Conservation (phyloP, 2,329 filamentous ascomycete genomes). For the Fusarium proliferatum region DNA sequence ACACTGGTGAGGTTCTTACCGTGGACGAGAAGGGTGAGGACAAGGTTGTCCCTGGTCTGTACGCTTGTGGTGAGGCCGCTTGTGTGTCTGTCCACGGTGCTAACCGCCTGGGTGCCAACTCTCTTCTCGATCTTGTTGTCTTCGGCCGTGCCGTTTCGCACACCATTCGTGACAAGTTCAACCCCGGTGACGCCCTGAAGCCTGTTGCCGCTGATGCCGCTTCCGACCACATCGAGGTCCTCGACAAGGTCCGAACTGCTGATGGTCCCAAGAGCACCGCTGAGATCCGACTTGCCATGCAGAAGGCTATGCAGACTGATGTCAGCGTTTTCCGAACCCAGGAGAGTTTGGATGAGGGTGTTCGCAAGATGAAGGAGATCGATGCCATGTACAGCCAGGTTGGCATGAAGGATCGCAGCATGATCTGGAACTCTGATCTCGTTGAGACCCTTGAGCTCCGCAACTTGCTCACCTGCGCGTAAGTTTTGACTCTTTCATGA, state of each 20-base stretch:
- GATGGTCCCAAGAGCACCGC: slow-evolving; percentile 87
- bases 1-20: slow-evolving; percentile 95
- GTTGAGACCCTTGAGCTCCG: slow-evolving; percentile 96
- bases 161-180: slow-evolving; percentile 95
- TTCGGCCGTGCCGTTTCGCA: slow-evolving; percentile 98
- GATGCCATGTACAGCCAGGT: slow-evolving; percentile 84
- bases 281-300: slow-evolving; percentile 91
- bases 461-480: slow-evolving; percentile 96
- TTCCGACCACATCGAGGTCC: slow-evolving; percentile 84
- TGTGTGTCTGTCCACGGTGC: slow-evolving; percentile 98
- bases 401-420: slow-evolving; percentile 96
- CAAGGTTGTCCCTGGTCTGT: slow-evolving; percentile 93
- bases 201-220: slow-evolving; percentile 86
- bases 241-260: slow-evolving; percentile 87
- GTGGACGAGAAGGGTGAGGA: slow-evolving; percentile 88
- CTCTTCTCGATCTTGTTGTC: slow-evolving; percentile 94
- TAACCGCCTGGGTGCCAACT: slow-evolving; percentile 98
- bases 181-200: slow-evolving; percentile 82
- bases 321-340: slow-evolving; percentile 97
- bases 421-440: slow-evolving; percentile 99
- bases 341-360: slow-evolving; percentile 92
- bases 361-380: slow-evolving; percentile 85
- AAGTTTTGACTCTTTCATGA: slow-evolving; percentile 56
- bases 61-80: slow-evolving; percentile 95
- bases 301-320: slow-evolving; percentile 98